Base-by-base conservation (phyloP, 1,139 yeast genomes). In the Komagataea norvegica region DNA sequence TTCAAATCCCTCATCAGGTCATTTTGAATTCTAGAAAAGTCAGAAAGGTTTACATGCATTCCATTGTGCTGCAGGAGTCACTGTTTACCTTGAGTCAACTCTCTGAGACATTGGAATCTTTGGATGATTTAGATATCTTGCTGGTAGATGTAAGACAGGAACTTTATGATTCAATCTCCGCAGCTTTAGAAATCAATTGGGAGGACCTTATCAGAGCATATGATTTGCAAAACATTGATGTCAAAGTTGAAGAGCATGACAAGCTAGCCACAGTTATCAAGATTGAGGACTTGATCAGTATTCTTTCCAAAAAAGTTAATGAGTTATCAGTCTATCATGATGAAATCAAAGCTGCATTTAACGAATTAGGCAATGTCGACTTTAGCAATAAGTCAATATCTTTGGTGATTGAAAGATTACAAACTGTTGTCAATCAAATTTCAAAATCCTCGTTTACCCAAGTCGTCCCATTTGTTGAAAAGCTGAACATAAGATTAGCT, bases 1-100 rank as follows among this genome's bases (percentile, higher is more conserved):
- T 70, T 48, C 74, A 69, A n/a, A 60, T 86, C 0, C 91, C 95
- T 0, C 72, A 67, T 38, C 45, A 63, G 7, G 46, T 78, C 6
- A 48, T 58, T 29, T 63, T 59, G 45, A 69, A 58, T 41, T 71
- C 73, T 29, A 68, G 65, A 54, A 71, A 57, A 42, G 74, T 63
- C 32, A 67, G 68, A 38, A 64, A 68, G 23, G 55, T 82, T 0
- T 70, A 76, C 34, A 88, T 89, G 0, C 69, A 73, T 43, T 80
- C 86, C 0, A 64, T 70, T 1, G 67, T 72, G 11, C 51, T 86
- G 11, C 57, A 61, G 8, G 93, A 84, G 44, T 62, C 72, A 2
- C 34, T 78, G 15, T 56, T 61, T 8, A 59, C 64, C 3, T 52
- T 69, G 27, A 42, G 53, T 18, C 43, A 48, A 6, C 42, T 61